phyloP scores from a whole-genome alignment of 148 eudicot genomes.

The Limonium bicolor region DNA sequence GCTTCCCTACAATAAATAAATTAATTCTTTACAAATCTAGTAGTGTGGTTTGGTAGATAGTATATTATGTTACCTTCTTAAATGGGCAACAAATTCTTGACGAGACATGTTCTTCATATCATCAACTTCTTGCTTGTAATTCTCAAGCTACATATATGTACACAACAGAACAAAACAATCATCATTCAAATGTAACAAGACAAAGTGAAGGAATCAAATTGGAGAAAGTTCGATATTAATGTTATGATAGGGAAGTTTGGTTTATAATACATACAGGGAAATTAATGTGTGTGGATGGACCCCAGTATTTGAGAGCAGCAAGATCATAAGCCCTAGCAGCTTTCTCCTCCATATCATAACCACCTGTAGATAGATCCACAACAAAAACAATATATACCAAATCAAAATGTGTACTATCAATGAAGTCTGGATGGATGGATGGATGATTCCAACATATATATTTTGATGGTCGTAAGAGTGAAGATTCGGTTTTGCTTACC shows the following conservation, averaged over 20 bases:
- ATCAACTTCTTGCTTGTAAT: conserved; percentile 69
- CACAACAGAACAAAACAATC: too few relatives aligned
- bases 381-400: neutral
- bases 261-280: conserved; percentile 37
- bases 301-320: conserved; percentile 96
- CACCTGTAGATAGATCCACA: conserved; percentile 28
- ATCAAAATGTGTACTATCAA: too few relatives aligned
- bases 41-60: too few relatives aligned
- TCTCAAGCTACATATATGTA: conserved; percentile 49
- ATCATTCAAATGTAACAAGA: neutral
- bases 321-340: conserved; percentile 90
- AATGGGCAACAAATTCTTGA: conserved; percentile 95
- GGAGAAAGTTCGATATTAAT: neutral
- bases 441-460: too few relatives aligned
- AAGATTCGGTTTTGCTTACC: too few relatives aligned
- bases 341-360: conserved; percentile 90
- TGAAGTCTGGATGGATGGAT: too few relatives aligned
- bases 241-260: too few relatives aligned
- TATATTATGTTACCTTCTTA: conserved; percentile 86
- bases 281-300: conserved; percentile 81
- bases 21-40: too few relatives aligned
- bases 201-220: neutral
- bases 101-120: conserved; percentile 92
- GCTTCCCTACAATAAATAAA: neutral
- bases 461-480: too few relatives aligned